These are phyloP conservation scores for Teunomyces cretensis DNA, from an alignment of 805 yeast species.

Conservation along the genomic window DNA sequence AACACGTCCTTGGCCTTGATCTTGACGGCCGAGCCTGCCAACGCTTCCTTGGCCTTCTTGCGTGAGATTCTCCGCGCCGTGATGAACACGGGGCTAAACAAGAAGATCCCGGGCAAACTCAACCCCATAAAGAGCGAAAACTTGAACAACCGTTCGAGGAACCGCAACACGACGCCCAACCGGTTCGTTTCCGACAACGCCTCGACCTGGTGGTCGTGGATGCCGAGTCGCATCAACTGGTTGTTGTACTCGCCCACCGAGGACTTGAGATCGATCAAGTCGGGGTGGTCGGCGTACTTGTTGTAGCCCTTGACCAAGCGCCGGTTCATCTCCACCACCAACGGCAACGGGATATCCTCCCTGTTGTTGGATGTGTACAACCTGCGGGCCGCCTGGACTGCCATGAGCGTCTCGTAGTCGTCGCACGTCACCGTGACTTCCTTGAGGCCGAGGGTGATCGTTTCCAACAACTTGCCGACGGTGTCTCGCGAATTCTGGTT, in stretches of 20 bases:
- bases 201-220: slow-evolving; percentile 44
- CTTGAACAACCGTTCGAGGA: slow-evolving; percentile 24
- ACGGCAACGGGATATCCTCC: slow-evolving; percentile 36
- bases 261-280: slow-evolving; percentile 28
- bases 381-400: slow-evolving; percentile 43
- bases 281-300: slow-evolving; percentile 32
- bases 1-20: slow-evolving; percentile 43
- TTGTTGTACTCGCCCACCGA: slow-evolving; percentile 35
- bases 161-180: slow-evolving; percentile 20
- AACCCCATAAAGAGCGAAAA: slow-evolving; percentile 30
- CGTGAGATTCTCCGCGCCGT: slow-evolving; percentile 32
- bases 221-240: slow-evolving; percentile 28
- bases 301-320: slow-evolving; percentile 38
- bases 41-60: slow-evolving; percentile 37
- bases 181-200: slow-evolving; percentile 23
- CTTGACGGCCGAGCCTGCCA: slow-evolving; percentile 39
- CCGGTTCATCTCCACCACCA: slow-evolving; percentile 44
- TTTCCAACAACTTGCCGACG: slow-evolving; percentile 27
- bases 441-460: slow-evolving; percentile 32
- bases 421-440: slow-evolving; percentile 42
- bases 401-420: slow-evolving; percentile 43
- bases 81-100: slow-evolving; percentile 42
- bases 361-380: slow-evolving; percentile 36
- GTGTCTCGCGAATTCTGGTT: slow-evolving; percentile 23
- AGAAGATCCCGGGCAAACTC: slow-evolving; percentile 36